These are phyloP conservation scores for Entoloma clypeatum DNA, from an alignment of 1,284 basidiomycete species.

Conservation along the genomic window DNA sequence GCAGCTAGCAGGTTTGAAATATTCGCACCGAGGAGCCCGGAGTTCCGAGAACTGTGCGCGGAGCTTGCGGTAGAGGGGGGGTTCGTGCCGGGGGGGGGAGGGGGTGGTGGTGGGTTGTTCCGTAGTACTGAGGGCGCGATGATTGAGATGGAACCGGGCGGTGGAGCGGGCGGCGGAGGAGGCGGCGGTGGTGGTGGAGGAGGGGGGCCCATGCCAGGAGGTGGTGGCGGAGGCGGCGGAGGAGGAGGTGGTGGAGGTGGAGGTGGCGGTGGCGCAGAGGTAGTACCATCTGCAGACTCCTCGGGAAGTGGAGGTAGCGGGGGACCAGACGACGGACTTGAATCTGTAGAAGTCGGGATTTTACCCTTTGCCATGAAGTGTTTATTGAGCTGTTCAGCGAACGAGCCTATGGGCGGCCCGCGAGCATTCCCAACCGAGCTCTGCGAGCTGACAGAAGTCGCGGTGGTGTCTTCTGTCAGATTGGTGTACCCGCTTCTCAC, in stretches of 20 bases:
- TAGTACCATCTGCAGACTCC: constrained; percentile 15
- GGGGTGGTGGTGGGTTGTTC: constrained; percentile 34
- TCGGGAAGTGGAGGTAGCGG: constrained; percentile 30
- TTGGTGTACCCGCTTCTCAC: constrained; percentile 43
- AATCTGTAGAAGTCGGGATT: constrained; percentile 31
- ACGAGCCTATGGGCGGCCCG: constrained; percentile 41
- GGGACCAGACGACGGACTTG: constrained; percentile 30
- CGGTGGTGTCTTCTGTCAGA: constrained; percentile 45
- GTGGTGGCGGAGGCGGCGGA: constrained; percentile 34
- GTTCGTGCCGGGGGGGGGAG: constrained; percentile 42
- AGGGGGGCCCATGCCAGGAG: too few relatives aligned
- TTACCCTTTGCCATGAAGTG: constrained; percentile 46
- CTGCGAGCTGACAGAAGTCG: constrained; percentile 55
- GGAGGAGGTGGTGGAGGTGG: constrained; percentile 31
- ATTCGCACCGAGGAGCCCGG: constrained; percentile 57
- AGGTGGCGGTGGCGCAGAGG: constrained; percentile 30
- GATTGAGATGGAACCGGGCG: constrained; percentile 31
- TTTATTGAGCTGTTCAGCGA: constrained; percentile 59
- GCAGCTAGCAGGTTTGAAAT: constrained; percentile 51
- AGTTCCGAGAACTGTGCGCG: constrained; percentile 51
- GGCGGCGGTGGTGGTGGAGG: constrained; percentile 29
- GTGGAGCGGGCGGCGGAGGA: constrained; percentile 33
- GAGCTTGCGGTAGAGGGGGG: constrained; percentile 44
- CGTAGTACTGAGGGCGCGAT: constrained; percentile 21
- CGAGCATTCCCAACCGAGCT: constrained; percentile 30